Conservation (phyloP, 2,329 filamentous ascomycete genomes). For the Diaporthe capsici region DNA sequence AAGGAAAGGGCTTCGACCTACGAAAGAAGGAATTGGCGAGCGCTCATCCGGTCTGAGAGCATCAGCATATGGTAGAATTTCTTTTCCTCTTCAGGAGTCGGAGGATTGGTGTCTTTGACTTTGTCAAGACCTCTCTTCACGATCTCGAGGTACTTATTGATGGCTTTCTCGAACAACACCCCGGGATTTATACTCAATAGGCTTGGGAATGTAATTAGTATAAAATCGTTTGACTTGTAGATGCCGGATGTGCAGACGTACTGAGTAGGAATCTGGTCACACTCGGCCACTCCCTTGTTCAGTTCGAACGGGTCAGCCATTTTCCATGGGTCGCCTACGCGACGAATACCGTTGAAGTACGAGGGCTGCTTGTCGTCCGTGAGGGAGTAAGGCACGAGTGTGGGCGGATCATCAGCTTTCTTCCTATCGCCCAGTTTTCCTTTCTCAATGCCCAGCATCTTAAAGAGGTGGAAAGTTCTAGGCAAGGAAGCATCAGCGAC, state of each 20-base stretch:
- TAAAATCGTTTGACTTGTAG: not conserved
- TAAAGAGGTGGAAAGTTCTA: not conserved
- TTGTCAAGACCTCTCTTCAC: not conserved
- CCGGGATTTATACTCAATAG: not conserved
- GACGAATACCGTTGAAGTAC: not conserved
- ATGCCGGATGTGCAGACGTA: not conserved
- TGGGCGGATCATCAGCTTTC: not conserved
- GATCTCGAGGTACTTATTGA: not conserved
- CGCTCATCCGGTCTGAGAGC: not conserved
- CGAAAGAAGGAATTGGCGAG: conserved; percentile 1
- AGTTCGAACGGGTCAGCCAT: conserved; percentile 2
- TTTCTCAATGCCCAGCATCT: not conserved
- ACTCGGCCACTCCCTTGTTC: not conserved
- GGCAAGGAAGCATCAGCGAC: not conserved
- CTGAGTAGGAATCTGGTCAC: not conserved
- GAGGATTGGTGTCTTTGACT: not conserved
- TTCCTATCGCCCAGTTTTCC: not conserved
- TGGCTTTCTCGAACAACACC: not conserved
- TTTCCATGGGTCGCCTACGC: not conserved
- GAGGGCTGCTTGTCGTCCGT: not conserved
- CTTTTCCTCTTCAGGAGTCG: not conserved
- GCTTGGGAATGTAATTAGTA: not conserved
- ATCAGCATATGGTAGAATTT: not conserved
- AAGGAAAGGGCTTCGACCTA: not conserved
- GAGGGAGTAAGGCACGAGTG: not conserved